phyloP scores from a whole-genome alignment of 345 rosid genomes.

The Tarenaya hassleriana region DNA sequence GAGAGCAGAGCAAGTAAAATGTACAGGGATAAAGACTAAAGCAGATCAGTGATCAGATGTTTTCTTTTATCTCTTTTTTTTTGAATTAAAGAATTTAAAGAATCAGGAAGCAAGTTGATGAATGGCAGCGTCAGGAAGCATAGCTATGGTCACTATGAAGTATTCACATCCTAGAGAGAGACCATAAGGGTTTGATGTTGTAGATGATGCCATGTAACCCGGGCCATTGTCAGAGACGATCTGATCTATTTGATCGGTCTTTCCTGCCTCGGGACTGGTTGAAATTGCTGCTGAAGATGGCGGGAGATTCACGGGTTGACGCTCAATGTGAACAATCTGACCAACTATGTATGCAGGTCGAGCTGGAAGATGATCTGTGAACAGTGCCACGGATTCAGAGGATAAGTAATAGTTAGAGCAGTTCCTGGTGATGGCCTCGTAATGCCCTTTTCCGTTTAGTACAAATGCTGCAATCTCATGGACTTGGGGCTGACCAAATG shows the following conservation, averaged over 20 bases:
- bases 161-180: conserved; percentile 63
- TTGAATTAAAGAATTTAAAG: conserved; percentile 46
- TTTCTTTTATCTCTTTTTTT: conserved; percentile 75
- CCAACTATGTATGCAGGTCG: conserved; percentile 83
- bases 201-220: too few species aligned
- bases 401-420: conserved; percentile 75
- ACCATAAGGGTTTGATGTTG: conserved; percentile 51
- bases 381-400: conserved; percentile 87
- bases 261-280: conserved; percentile 29
- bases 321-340: conserved; percentile 85
- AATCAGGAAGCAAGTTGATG: conserved; percentile 77
- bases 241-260: conserved; percentile 35
- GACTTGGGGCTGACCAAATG: conserved; percentile 74
- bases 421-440: conserved; percentile 77
- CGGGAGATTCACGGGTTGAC: conserved; percentile 55
- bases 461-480: conserved; percentile 95
- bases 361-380: conserved; percentile 70
- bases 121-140: conserved; percentile 45
- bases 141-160: conserved; percentile 72
- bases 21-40: conserved; percentile 34
- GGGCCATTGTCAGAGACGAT: conserved; percentile 43
- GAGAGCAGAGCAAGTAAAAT: conserved; percentile 26
- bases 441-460: conserved; percentile 64
- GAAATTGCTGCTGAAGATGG: conserved; percentile 34
- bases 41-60: conserved; percentile 39